Percentiles rank a stretch among this genome's conserved stretches.
Conservation (phyloP, 352 stramenopile species). For the Phytophthora hybrid region DNA sequence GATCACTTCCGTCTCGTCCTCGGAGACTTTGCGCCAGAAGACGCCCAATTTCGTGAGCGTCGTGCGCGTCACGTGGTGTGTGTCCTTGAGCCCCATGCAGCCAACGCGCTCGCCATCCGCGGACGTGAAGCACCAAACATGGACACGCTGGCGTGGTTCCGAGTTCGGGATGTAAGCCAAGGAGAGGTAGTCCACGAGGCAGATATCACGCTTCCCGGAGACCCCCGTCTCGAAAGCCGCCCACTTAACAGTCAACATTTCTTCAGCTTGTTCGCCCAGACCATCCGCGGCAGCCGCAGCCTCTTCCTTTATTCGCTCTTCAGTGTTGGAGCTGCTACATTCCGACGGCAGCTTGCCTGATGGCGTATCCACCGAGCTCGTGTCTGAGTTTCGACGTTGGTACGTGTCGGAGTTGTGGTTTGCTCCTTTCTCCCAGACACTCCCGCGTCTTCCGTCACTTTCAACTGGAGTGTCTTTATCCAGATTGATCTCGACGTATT, state of each 20-base stretch:
- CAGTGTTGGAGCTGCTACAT: constrained; percentile 37
- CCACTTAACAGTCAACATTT: constrained; percentile 83
- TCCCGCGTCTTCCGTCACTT: constrained; percentile 30
- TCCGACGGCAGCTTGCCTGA: constrained; percentile 27
- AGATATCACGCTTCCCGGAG: constrained; percentile 70
- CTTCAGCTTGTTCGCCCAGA: constrained; percentile 48
- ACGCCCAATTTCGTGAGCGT: constrained; percentile 72
- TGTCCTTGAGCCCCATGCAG: constrained; percentile 81
- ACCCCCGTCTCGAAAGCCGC: constrained; percentile 70
- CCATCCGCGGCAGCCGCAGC: constrained; percentile 30
- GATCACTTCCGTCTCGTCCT: constrained; percentile 83
- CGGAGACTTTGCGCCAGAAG: constrained; percentile 74
- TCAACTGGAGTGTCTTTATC: constrained; percentile 31
- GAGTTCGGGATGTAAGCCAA: constrained; percentile 71
- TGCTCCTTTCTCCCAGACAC: constrained; percentile 36
- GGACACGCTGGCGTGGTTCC: constrained; percentile 58
- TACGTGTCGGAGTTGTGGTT: constrained; percentile 6
- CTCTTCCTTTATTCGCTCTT: constrained; percentile 41
- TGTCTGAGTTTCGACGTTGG: constrained; percentile 36
- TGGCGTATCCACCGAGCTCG: constrained; percentile 35
- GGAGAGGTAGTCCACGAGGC: constrained; percentile 78
- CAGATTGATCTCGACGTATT: constrained; percentile 29
- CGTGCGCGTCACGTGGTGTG: constrained; percentile 64
- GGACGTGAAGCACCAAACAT: constrained; percentile 83
- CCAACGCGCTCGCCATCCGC: constrained; percentile 79